Evolutionary conservation across 2,329 filamentous ascomycete genomes (phyloP).

Genomic region (Byssochlamys sp.): DNA sequence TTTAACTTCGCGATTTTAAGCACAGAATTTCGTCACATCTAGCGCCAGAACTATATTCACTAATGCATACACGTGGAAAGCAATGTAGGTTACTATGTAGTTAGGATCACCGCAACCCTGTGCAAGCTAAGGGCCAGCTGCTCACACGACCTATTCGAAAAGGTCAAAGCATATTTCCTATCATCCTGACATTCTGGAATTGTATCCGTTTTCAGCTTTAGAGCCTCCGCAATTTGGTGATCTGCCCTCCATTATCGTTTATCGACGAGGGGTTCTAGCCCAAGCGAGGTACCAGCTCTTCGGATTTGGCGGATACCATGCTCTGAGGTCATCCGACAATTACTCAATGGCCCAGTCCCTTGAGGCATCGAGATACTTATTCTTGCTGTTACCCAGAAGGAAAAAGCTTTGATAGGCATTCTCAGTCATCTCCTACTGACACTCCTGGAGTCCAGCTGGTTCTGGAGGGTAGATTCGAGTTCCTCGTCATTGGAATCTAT

Average conservation of each 20-base stretch:
- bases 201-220: neutral
- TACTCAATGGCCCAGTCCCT: neutral
- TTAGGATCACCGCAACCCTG: neutral
- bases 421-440: slow-evolving; percentile 5
- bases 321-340: neutral
- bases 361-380: neutral
- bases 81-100: neutral
- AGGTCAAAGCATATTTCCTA: neutral
- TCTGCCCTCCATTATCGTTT: neutral
- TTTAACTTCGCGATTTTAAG: slow-evolving; percentile 6
- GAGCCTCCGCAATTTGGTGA: neutral
- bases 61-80: neutral
- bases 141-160: neutral
- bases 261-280: neutral
- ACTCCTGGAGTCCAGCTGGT: neutral
- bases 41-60: neutral
- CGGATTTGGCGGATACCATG: neutral
- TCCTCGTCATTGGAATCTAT: neutral
- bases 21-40: neutral
- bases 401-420: neutral
- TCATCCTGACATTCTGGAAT: neutral
- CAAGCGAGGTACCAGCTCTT: neutral
- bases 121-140: neutral
- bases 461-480: neutral
- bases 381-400: neutral